phyloP scores from a whole-genome alignment of 2,329 filamentous ascomycete species.

The Aspergillus proliferans region DNA sequence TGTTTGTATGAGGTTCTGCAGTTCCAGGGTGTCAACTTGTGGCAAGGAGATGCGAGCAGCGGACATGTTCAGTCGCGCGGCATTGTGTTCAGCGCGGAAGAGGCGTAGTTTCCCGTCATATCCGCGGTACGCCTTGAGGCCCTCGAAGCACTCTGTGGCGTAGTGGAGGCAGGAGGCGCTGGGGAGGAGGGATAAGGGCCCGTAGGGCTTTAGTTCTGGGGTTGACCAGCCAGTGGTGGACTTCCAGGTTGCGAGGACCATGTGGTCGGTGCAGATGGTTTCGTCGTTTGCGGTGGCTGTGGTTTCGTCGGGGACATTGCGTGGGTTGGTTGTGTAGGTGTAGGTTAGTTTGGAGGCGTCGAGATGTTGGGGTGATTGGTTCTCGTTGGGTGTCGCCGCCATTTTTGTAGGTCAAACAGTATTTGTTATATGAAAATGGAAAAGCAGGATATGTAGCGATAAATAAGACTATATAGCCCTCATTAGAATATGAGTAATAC shows the following conservation, averaged over 20 bases:
- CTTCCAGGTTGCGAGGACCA: slow-evolving; percentile 47
- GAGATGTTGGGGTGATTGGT: not conserved
- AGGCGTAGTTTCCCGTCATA: slow-evolving; percentile 66
- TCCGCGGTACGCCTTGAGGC: slow-evolving; percentile 66
- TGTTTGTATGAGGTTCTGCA: not conserved
- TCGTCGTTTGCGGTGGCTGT: not conserved
- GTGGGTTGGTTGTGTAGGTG: not conserved
- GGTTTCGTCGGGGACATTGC: not conserved
- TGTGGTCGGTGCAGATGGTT: slow-evolving; percentile 67
- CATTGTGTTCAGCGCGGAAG: slow-evolving; percentile 42
- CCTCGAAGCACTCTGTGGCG: slow-evolving; percentile 87
- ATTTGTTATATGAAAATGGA: too few species aligned
- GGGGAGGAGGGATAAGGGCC: slow-evolving; percentile 22
- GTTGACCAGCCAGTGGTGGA: slow-evolving; percentile 63
- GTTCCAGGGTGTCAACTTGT: not conserved
- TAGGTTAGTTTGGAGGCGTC: not conserved
- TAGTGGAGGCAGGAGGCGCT: slow-evolving; percentile 70
- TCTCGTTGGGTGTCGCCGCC: too few species aligned
- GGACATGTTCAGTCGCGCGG: not conserved
- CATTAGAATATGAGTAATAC: too few species aligned
- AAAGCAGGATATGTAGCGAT: too few species aligned
- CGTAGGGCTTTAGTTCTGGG: slow-evolving; percentile 69
- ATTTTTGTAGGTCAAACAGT: too few species aligned
- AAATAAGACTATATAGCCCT: too few species aligned
- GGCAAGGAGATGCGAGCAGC: not conserved